Conservation (phyloP, 2,329 filamentous ascomycete species). For the Penicillium brasilianum region DNA sequence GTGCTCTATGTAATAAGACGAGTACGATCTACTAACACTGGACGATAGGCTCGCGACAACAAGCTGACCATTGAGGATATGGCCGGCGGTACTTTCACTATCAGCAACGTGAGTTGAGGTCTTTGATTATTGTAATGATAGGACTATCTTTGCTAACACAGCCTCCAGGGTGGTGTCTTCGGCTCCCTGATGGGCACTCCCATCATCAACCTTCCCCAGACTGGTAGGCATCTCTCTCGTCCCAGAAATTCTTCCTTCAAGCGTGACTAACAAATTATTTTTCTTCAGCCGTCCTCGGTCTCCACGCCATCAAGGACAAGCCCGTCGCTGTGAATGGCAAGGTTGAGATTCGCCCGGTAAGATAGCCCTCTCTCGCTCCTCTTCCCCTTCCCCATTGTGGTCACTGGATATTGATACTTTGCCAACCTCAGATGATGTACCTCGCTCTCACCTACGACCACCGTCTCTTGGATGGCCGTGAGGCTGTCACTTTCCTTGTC, state of each 20-base stretch:
- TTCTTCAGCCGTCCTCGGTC: constrained; percentile 72
- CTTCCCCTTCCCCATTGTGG: not conserved
- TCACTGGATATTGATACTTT: constrained; percentile 19
- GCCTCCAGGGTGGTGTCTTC: constrained; percentile 77
- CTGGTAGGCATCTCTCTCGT: constrained; percentile 52
- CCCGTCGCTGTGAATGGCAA: constrained; percentile 90
- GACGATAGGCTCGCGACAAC: constrained; percentile 81
- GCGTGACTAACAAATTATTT: not conserved
- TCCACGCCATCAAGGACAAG: constrained; percentile 96
- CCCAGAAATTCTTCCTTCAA: not conserved
- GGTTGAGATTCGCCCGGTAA: constrained; percentile 82
- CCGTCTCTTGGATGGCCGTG: constrained; percentile 89
- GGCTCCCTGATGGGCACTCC: constrained; percentile 97
- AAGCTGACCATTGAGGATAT: constrained; percentile 99
- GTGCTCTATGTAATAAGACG: not conserved
- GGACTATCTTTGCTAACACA: not conserved
- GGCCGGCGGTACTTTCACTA: constrained; percentile 97
- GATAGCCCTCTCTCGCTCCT: constrained; percentile 28
- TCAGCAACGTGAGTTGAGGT: constrained; percentile 73
- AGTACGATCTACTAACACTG: not conserved
- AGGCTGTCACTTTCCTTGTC: constrained; percentile 94
- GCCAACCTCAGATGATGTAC: constrained; percentile 85
- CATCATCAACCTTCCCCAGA: constrained; percentile 97
- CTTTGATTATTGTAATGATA: not conserved
- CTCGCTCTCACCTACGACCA: constrained; percentile 97